These are phyloP conservation scores for Nakaseomyces sp. DNA, from an alignment of 1,139 yeast species.

Conservation along the genomic window DNA sequence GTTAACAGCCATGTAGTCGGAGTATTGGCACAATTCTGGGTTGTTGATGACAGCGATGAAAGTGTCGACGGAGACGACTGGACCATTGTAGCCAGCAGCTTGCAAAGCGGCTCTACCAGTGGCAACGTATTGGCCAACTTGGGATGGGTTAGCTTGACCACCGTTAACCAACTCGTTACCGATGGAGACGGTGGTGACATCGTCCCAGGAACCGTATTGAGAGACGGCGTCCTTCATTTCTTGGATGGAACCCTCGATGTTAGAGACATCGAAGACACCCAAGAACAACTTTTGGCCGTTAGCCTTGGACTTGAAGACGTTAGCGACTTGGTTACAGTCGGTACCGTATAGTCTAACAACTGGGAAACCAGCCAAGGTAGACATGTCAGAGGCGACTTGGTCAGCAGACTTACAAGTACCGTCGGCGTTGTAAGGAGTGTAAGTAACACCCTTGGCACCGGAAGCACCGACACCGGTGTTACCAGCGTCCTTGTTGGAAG, in stretches of 20 bases:
- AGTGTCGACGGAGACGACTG: constrained; percentile 72
- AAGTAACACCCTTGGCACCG: constrained; percentile 59
- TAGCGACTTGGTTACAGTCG: constrained; percentile 70
- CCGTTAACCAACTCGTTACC: constrained; percentile 76
- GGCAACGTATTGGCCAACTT: constrained; percentile 46
- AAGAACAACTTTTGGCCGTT: constrained; percentile 57
- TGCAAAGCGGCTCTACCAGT: constrained; percentile 53
- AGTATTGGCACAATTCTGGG: constrained; percentile 59
- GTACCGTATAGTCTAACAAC: constrained; percentile 74
- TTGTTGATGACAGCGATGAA: constrained; percentile 63
- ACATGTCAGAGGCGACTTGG: constrained; percentile 53
- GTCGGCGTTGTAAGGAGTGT: constrained; percentile 65
- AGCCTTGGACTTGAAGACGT: constrained; percentile 56
- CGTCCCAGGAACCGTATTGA: constrained; percentile 56
- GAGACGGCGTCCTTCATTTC: constrained; percentile 49
- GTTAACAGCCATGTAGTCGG: constrained; percentile 75
- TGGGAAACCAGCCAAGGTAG: constrained; percentile 44
- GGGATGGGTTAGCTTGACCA: constrained; percentile 52
- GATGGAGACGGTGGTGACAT: constrained; percentile 62
- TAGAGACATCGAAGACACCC: constrained; percentile 56
- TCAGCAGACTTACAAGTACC: constrained; percentile 65
- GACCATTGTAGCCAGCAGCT: constrained; percentile 58
- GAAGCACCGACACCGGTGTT: constrained; percentile 30
- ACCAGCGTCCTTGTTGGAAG: constrained; percentile 19
- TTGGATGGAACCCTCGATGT: constrained; percentile 43